These are phyloP conservation scores for Salvia hispanica DNA, from an alignment of 257 asterid genomes.

Conservation along the genomic window DNA sequence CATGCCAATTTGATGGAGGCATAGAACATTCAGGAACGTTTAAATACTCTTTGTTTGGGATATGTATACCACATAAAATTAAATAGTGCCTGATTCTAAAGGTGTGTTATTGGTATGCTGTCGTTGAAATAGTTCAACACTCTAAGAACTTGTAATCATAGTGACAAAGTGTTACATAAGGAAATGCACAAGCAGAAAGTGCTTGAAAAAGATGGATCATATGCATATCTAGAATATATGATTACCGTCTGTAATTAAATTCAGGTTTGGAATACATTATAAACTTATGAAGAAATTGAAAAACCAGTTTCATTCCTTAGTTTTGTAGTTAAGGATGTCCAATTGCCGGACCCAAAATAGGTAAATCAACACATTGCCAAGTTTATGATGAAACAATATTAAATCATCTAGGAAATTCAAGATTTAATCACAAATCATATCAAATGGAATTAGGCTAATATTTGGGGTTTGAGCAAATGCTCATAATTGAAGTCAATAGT, in stretches of 20 bases:
- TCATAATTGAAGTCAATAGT: conserved; percentile 10
- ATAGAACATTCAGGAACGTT: no score
- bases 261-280: conserved; percentile 6
- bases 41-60: no score
- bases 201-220: conserved; percentile 29
- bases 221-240: conserved; percentile 13
- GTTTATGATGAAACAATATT: background rate
- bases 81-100: background rate
- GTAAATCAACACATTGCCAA: no score
- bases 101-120: conserved; percentile 1
- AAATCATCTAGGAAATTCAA: background rate
- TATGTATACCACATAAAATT: background rate
- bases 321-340: background rate
- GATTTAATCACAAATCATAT: background rate
- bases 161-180: background rate
- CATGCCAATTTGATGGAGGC: no score
- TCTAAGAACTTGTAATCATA: background rate
- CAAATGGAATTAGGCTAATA: background rate
- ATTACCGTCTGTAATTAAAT: conserved; percentile 25
- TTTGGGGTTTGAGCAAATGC: background rate
- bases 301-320: conserved; percentile 1
- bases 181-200: conserved; percentile 20
- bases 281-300: background rate
- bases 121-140: conserved; percentile 6
- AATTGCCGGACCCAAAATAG: no score